Percentiles rank a stretch among this genome's conserved stretches.
Conservation (phyloP, 208 protist genomes). For the Trypanosoma caninum region DNA sequence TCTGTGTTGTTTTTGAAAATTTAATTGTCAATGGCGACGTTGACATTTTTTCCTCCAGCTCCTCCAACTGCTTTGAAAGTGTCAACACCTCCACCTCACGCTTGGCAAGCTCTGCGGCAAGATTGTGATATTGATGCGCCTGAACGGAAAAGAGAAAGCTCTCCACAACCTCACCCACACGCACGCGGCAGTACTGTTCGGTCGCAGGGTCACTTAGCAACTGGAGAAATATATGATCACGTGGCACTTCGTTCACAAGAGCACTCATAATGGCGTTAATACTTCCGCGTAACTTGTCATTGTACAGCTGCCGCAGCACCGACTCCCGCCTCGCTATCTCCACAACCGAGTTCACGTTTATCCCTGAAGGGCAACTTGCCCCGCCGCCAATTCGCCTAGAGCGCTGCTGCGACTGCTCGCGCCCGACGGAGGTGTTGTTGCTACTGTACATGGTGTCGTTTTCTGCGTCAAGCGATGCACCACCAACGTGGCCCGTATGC, state of each 20-base stretch:
- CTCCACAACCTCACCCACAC: slow-evolving; percentile 76
- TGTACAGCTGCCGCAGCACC: slow-evolving; percentile 52
- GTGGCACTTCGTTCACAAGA: slow-evolving; percentile 50
- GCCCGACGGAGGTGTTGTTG: slow-evolving; percentile 5
- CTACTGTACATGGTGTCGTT: slow-evolving; percentile 18
- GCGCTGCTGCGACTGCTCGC: neutral
- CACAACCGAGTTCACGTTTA: slow-evolving; percentile 22
- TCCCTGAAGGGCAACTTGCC: too few relatives aligned
- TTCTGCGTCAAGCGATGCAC: slow-evolving; percentile 21
- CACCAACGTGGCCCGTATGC: slow-evolving; percentile 16
- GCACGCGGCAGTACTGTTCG: slow-evolving; percentile 64
- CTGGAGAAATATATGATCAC: slow-evolving; percentile 76
- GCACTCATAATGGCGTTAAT: slow-evolving; percentile 55
- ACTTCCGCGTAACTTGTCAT: slow-evolving; percentile 64
- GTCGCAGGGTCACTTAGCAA: slow-evolving; percentile 64
- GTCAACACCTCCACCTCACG: slow-evolving; percentile 39
- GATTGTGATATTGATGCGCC: slow-evolving; percentile 70
- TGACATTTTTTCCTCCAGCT: neutral
- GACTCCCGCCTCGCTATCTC: slow-evolving; percentile 29
- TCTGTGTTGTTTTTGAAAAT: slow-evolving; percentile 22
- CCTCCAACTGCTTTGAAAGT: slow-evolving; percentile 35
- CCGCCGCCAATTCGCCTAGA: neutral
- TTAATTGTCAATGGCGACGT: neutral
- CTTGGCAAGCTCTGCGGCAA: slow-evolving; percentile 61
- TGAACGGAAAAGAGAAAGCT: slow-evolving; percentile 71